Percentiles rank a stretch among this genome's conserved stretches.
These are phyloP conservation scores for Neobulgaria alba DNA, from an alignment of 2,329 filamentous ascomycete genomes.

Conservation along the genomic window DNA sequence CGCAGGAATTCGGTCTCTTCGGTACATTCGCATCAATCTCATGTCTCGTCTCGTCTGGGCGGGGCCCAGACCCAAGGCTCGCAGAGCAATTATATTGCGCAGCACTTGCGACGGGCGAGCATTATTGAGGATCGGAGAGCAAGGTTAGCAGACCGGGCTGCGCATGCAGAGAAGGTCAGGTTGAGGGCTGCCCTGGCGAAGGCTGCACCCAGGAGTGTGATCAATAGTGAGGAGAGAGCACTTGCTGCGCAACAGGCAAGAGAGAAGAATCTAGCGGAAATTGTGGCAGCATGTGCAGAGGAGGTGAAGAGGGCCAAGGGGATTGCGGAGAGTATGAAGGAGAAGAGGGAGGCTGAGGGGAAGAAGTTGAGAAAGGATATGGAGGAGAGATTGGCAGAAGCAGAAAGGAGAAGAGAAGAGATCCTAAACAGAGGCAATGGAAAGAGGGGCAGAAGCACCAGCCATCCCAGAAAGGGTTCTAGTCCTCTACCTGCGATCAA, in stretches of 20 bases:
- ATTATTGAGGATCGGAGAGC: conserved; percentile 77
- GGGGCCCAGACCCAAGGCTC: too few species aligned
- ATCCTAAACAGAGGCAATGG: conserved; percentile 45
- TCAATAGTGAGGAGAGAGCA: conserved; percentile 65
- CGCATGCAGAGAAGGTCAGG: conserved; percentile 76
- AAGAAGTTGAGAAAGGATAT: conserved; percentile 63
- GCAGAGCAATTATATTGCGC: conserved; percentile 70
- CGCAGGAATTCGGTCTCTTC: conserved; percentile 75
- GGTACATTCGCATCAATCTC: conserved; percentile 41
- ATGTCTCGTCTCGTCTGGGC: conserved; percentile 36
- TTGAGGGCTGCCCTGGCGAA: conserved; percentile 67
- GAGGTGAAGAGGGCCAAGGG: conserved; percentile 77
- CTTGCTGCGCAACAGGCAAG: conserved; percentile 69
- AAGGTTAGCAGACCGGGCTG: conserved; percentile 68
- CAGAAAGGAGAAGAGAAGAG: conserved; percentile 62
- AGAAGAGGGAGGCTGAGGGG: conserved; percentile 68
- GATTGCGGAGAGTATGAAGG: conserved; percentile 73
- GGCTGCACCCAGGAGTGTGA: conserved; percentile 54
- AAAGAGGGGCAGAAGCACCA: conserved; percentile 46
- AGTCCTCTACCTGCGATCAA: conserved; percentile 40
- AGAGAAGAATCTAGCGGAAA: conserved; percentile 73
- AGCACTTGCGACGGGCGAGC: conserved; percentile 69
- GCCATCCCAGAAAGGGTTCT: conserved; percentile 42
- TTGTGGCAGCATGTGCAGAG: conserved; percentile 71
- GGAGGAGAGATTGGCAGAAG: conserved; percentile 72